These are phyloP conservation scores for Globisporangium heterothallicum DNA, from an alignment of 352 stramenopile genomes.

Conservation along the genomic window DNA sequence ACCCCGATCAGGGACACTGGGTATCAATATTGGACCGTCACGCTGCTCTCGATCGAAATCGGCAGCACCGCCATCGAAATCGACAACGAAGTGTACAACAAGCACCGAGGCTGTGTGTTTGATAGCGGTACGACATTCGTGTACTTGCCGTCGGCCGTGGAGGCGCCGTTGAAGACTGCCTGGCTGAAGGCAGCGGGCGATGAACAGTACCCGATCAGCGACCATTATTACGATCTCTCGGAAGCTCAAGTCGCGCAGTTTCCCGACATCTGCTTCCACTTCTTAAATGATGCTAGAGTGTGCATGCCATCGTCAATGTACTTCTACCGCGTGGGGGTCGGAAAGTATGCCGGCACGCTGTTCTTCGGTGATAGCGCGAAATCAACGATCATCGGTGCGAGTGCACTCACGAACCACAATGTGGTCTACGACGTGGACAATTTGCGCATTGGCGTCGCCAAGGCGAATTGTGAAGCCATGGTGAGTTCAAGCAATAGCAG, in stretches of 20 bases:
- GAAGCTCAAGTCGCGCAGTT: constrained; percentile 24
- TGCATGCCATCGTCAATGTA: constrained; percentile 50
- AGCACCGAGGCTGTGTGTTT: constrained; percentile 62
- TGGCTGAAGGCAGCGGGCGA: constrained; percentile 44
- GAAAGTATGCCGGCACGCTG: constrained; percentile 53
- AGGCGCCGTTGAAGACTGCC: constrained; percentile 33
- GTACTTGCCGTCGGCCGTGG: constrained; percentile 44
- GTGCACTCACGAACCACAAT: constrained; percentile 57
- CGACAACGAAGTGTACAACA: constrained; percentile 42
- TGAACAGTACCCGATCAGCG: constrained; percentile 34
- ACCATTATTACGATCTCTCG: constrained; percentile 38
- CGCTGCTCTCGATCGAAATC: constrained; percentile 44
- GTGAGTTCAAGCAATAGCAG: background rate
- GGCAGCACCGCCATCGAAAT: constrained; percentile 30
- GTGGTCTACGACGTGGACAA: constrained; percentile 81
- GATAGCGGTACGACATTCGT: constrained; percentile 80
- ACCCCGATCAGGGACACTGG: constrained; percentile 68
- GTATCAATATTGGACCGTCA: constrained; percentile 80
- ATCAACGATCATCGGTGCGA: constrained; percentile 73
- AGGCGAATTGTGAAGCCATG: constrained; percentile 41
- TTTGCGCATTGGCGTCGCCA: constrained; percentile 52
- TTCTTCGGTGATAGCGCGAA: constrained; percentile 60
- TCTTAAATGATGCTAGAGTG: constrained; percentile 52
- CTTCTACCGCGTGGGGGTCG: constrained; percentile 28
- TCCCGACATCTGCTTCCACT: constrained; percentile 60